Evolutionary conservation across 345 rosid species (phyloP), one percentile per base, ranked within the genome.

Genomic region (Pelargonium nanum): DNA sequence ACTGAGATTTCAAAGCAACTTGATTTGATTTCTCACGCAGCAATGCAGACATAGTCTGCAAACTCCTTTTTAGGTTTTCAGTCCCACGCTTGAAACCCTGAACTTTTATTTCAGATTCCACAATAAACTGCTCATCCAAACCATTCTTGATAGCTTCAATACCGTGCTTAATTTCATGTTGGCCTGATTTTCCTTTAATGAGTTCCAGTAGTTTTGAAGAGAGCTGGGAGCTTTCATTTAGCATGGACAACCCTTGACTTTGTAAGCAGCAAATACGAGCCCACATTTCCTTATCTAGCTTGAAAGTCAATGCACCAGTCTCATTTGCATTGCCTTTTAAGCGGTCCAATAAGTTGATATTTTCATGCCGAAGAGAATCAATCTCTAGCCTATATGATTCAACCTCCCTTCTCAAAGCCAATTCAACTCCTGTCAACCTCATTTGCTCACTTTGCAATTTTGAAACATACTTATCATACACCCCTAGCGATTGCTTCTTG

Each of bases 361-460:
- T 90, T 76, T 93, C 99, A 50, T 77, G 82, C 62, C 92, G 83
- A 71, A 93, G 97, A 67, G 85, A 81, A 59, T 84, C 89, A 60
- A 78, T 66, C 71, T 93, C 97, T 25, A 75, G 70, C 64, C 77
- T 86, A 60, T 21, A 62, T 62, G 83, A 74, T 80, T 90, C 95
- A 15, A 79, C 48, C 72, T 87, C 95, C 77, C 70, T 85, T 77
- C 97, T 84, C 60, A 90, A 74, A 61, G 87, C 74, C 69, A 89
- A 66, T 74, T 93, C 97, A 20, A 84, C 66, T 63, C 95, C 91
- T 26, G 92, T 80, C 74, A 90, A 70, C 82, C 99, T 81, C 80
- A 83, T 55, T 74, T 84, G 95, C 80, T 93, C 99, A 78, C 67
- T 77, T 68, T 79, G 91, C 82, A 90, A 59, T 69, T 72, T 81